A percentile compares a stretch with the other conserved stretches of the same genome.
phyloP scores from a whole-genome alignment of 2,329 filamentous ascomycete genomes.

The Ophiosphaerella narmari region DNA sequence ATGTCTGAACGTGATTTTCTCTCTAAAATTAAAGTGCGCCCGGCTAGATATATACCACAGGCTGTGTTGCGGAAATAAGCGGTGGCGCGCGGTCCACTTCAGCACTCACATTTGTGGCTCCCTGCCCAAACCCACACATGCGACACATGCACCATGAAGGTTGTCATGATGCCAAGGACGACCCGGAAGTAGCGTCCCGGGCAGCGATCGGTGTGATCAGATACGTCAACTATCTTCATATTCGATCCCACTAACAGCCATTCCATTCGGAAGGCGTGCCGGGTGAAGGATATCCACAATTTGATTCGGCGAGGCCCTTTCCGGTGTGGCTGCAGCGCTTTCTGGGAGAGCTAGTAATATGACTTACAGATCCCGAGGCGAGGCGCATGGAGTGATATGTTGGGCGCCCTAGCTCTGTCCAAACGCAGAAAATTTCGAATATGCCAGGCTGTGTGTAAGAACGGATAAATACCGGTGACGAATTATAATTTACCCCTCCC shows the following conservation, averaged over 20 bases:
- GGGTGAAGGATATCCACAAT: no score
- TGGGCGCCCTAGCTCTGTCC: no score
- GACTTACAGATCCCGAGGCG: not conserved
- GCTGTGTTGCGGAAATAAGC: slow-evolving; percentile 12
- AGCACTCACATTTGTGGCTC: slow-evolving; percentile 11
- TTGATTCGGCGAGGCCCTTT: not conserved
- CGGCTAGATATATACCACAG: slow-evolving; percentile 8
- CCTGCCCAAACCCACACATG: slow-evolving; percentile 13
- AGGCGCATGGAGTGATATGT: no score
- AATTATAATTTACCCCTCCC: no score
- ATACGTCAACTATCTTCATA: slow-evolving; percentile 7
- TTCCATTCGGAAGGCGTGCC: not conserved
- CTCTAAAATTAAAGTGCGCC: slow-evolving; percentile 1
- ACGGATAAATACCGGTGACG: no score
- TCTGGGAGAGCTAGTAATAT: slow-evolving; percentile 1
- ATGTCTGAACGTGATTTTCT: not conserved
- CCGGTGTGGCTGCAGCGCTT: slow-evolving; percentile 11
- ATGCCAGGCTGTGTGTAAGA: no score
- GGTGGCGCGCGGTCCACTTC: slow-evolving; percentile 8
- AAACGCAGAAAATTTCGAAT: no score
- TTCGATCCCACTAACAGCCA: slow-evolving; percentile 7
- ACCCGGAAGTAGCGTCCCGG: slow-evolving; percentile 15
- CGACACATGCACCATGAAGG: not conserved
- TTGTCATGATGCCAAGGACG: slow-evolving; percentile 25
- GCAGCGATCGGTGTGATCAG: slow-evolving; percentile 19